Base-by-base conservation (phyloP, 805 yeast genomes). In the Candida patagonica region DNA sequence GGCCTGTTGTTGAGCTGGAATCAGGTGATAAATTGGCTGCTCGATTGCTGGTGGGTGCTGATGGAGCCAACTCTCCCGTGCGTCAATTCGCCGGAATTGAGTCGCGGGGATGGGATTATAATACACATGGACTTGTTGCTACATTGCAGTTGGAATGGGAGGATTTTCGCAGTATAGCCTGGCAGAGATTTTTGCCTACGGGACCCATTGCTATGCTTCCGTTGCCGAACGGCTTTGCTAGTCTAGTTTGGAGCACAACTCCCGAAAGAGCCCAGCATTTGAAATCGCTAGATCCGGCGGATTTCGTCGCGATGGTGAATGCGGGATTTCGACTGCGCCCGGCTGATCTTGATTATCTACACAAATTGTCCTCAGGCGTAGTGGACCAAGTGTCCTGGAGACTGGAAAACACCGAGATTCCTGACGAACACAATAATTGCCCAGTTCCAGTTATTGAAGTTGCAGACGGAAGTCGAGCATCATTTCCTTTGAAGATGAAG, bases 141-240 rank as follows among this genome's bases (percentile, higher is more conserved):
- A 82, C 95, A 0, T 60, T 92, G 54, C 76, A 78, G 47, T 65
- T 84, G 34, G 86, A 78, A 50, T 77, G 73, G 57, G 82, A 81
- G 30, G 85, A 82, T 42, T 77, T 67, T 55, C 68, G 82, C 43
- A 60, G 74, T 6, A 67, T 78, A n/a, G 95, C 94, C 10, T 89
- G 94, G 87, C 98, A 92, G 64, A 67, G 96, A 47, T 92, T 92
- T 53, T 64, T 92, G 43, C 79, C 83, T 37, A 79, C 89, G 1
- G 98, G 98, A 2, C 97, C 98, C 1, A 63, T 92, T 47, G 98
- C 97, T 1, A 69, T 88, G 33, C 67, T 92, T 38, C 97, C 98
- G 6, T 62, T 92, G 51, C 94, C 96, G 1, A 83, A 75, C 40
- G 80, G 82, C 43, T 73, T 76, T 58, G 92, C 95, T n/a, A 81